phyloP scores from a whole-genome alignment of 2,329 filamentous ascomycete genomes.

The Penicillium hordei region DNA sequence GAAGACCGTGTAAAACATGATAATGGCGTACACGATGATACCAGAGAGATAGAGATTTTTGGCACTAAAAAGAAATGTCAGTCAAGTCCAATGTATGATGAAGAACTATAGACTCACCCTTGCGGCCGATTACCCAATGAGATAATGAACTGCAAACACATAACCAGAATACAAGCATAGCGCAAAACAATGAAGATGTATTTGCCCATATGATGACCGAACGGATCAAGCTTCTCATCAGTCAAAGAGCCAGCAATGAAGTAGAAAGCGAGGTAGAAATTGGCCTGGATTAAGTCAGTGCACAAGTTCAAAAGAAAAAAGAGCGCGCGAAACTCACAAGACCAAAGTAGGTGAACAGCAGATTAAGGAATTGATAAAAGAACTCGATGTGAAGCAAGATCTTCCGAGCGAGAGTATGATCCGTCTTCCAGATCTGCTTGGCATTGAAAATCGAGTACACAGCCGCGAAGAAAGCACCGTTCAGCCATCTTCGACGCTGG shows the following conservation, averaged over 20 bases:
- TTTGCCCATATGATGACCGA: conserved; percentile 79
- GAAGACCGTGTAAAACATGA: conserved; percentile 96
- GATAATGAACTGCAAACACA: conserved; percentile 92
- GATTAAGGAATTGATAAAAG: conserved; percentile 86
- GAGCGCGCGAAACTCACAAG: conserved; percentile 49
- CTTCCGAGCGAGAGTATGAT: conserved; percentile 87
- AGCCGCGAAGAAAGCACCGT: conserved; percentile 97
- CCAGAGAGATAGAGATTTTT: conserved; percentile 84
- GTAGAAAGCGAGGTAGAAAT: conserved; percentile 99
- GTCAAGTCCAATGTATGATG: neutral
- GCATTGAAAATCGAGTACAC: conserved; percentile 97
- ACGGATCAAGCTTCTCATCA: conserved; percentile 79
- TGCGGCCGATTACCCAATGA: conserved; percentile 95
- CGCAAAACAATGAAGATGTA: conserved; percentile 84
- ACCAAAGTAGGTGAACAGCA: conserved; percentile 96
- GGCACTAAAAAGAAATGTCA: conserved; percentile 48
- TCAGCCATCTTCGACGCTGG: conserved; percentile 93
- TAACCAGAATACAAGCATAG: conserved; percentile 82
- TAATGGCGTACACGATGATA: conserved; percentile 86
- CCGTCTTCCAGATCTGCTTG: conserved; percentile 86
- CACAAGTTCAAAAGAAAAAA: neutral
- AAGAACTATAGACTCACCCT: conserved; percentile 52
- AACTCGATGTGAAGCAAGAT: conserved; percentile 92
- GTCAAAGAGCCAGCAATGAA: conserved; percentile 91
- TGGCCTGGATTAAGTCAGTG: conserved; percentile 56